Conservation (phyloP, 164 flowering plant species). For the Vitis riparia region DNA sequence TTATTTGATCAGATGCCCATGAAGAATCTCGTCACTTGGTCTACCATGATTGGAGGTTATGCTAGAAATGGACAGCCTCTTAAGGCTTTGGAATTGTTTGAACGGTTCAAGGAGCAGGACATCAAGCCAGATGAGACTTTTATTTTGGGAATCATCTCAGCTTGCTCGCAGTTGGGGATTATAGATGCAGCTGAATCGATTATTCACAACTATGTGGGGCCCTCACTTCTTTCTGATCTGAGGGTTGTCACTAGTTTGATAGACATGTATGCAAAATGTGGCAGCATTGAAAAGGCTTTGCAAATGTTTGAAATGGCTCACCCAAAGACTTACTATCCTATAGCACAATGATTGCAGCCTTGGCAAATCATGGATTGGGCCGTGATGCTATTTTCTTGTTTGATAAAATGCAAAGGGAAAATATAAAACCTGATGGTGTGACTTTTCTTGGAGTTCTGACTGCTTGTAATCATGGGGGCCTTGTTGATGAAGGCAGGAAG, state of each 20-base stretch:
- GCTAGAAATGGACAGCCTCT: constrained; percentile 35
- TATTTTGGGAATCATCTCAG: constrained; percentile 30
- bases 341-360: constrained; percentile 46
- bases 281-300: constrained; percentile 32
- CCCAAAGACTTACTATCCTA: constrained; percentile 35
- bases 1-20: constrained; percentile 41
- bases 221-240: constrained; percentile 16
- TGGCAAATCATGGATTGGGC: constrained; percentile 39
- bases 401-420: constrained; percentile 26
- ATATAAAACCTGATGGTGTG: constrained; percentile 38
- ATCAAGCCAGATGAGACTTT: constrained; percentile 39
- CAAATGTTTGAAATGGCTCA: constrained; percentile 29
- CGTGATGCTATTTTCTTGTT: constrained; percentile 35
- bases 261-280: constrained; percentile 44
- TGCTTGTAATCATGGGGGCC: constrained; percentile 51
- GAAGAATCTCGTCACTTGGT: constrained; percentile 46
- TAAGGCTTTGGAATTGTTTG: constrained; percentile 28
- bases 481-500: constrained; percentile 33
- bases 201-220: constrained; percentile 12
- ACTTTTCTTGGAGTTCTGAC: constrained; percentile 39
- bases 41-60: constrained; percentile 41
- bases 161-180: constrained; percentile 43
- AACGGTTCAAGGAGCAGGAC: constrained; percentile 24
- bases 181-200: constrained; percentile 29
- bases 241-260: constrained; percentile 32